Evolutionary conservation across 176 grass and related monocot genomes (phyloP).

Genomic region (Hsuehochloa calcarea): DNA sequence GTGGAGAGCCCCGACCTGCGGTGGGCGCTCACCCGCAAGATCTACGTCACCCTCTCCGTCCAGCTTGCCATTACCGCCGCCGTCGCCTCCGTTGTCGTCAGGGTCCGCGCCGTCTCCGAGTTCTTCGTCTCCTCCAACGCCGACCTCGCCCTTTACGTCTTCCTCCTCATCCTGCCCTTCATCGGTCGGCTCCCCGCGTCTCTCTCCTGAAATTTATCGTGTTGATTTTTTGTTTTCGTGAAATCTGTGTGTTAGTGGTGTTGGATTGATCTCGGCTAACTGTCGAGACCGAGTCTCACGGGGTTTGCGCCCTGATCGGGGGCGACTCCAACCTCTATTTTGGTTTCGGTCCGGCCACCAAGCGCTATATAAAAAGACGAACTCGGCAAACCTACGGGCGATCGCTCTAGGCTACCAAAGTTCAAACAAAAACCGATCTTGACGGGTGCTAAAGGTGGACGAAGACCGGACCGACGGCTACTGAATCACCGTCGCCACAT

Average conservation of each 20-base stretch:
- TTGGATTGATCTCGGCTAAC: no score
- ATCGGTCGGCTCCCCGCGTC: conserved; percentile 13
- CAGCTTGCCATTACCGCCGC: conserved; percentile 75
- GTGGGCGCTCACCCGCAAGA: conserved; percentile 91
- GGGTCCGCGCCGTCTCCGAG: conserved; percentile 56
- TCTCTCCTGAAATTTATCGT: not conserved
- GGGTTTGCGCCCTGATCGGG: no score
- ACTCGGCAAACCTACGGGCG: no score
- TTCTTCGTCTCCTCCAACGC: conserved; percentile 83
- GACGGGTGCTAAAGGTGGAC: no score
- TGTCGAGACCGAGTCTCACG: no score
- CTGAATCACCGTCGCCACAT: no score
- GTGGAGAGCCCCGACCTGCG: conserved; percentile 73
- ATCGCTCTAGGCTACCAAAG: no score
- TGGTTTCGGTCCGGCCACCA: no score
- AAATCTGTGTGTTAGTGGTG: not conserved
- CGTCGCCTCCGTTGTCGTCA: conserved; percentile 65
- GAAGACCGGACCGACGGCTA: no score
- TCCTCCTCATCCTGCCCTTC: conserved; percentile 65
- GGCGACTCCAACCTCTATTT: no score
- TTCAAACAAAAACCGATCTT: no score
- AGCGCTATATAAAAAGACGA: no score
- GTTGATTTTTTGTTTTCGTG: not conserved
- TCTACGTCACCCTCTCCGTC: conserved; percentile 74
- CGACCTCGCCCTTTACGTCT: conserved; percentile 65